Evolutionary conservation across 192 early-diverging fungal species (phyloP), one percentile per base, ranked within the genome.

Genomic region (Glomus cerebriforme): DNA sequence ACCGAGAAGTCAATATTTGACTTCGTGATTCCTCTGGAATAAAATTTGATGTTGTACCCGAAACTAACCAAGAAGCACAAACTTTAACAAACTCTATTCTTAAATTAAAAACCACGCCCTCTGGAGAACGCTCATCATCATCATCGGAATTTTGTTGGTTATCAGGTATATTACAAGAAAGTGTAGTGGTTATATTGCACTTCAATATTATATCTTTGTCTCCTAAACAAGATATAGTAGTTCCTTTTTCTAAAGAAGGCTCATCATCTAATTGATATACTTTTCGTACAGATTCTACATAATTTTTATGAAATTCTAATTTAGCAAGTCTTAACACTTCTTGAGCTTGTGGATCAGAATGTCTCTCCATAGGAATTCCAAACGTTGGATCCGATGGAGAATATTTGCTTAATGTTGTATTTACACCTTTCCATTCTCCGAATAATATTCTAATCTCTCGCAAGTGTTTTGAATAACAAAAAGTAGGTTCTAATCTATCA

Each of bases 191-290:
- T 22, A 45, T 43, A 31, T 31, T 13, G 15, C 39, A 58, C 49
- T 74, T 74, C 9, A 32, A 74, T 74, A 74, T 32, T 26, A 74
- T 74, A 74, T 74, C 73, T 24, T 74, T 31, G 31, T 74, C 73
- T 24, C 73, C 73, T 59, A 74, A 6, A 74, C 47, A 74, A 27
- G 45, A 32, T 58, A 58, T 10, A 3, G 13, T 29, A 9, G n/a
- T 27, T 32, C 12, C 31, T 22, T 31, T 12, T 34, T 31, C 12
- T 31, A 35, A 35, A 29, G 27, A 35, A 31, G 73, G 27, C 8
- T 27, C 26, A 24, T 54, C 49, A 27, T 47, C 22, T 29, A 74
- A 26, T 24, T 74, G 73, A n/a, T 74, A 74, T 74, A 49, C 73
- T 59, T 74, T 74, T 15, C 3, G 26, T 74, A 59, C 26, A 31